Conservation (phyloP, 805 yeast genomes). For the Crinitomyces ghanaensis region DNA sequence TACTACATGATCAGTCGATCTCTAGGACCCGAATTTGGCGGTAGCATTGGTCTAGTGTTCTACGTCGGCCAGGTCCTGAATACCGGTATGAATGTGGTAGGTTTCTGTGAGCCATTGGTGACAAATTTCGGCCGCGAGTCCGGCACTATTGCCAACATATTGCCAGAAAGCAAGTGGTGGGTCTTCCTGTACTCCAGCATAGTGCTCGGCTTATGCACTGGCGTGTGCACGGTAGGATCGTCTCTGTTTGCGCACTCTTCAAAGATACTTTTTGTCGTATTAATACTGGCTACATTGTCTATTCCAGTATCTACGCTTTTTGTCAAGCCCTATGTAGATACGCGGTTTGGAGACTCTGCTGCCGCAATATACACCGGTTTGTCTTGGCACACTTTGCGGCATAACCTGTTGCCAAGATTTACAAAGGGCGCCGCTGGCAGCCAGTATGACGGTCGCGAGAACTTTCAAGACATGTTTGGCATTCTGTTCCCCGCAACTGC, state of each 20-base stretch:
- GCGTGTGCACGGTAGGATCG: conserved; percentile 16
- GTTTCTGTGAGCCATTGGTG: conserved; percentile 82
- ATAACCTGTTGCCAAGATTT: conserved; percentile 66
- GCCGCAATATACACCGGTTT: conserved; percentile 54
- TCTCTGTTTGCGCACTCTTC: conserved; percentile 16
- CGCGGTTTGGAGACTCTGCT: conserved; percentile 13
- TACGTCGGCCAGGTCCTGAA: conserved; percentile 91
- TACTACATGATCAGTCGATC: conserved; percentile 94
- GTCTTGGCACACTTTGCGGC: conserved; percentile 50
- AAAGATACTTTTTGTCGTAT: conserved; percentile 14
- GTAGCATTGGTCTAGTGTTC: conserved; percentile 90
- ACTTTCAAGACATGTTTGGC: conserved; percentile 79
- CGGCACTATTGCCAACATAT: conserved; percentile 44
- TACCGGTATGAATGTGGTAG: conserved; percentile 87
- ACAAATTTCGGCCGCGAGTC: conserved; percentile 56
- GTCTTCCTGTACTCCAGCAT: conserved; percentile 61
- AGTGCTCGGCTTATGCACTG: conserved; percentile 25
- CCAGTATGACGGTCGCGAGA: conserved; percentile 47
- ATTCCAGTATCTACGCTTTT: conserved; percentile 70
- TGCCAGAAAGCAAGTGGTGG: conserved; percentile 66
- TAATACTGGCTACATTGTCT: conserved; percentile 14
- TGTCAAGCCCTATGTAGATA: conserved; percentile 42
- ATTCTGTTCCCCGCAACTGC: conserved; percentile 97
- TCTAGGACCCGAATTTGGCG: conserved; percentile 96
- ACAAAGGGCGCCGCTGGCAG: conserved; percentile 93